Conservation (phyloP, 2,329 filamentous ascomycete species). For the Pochonia chlamydosporia region DNA sequence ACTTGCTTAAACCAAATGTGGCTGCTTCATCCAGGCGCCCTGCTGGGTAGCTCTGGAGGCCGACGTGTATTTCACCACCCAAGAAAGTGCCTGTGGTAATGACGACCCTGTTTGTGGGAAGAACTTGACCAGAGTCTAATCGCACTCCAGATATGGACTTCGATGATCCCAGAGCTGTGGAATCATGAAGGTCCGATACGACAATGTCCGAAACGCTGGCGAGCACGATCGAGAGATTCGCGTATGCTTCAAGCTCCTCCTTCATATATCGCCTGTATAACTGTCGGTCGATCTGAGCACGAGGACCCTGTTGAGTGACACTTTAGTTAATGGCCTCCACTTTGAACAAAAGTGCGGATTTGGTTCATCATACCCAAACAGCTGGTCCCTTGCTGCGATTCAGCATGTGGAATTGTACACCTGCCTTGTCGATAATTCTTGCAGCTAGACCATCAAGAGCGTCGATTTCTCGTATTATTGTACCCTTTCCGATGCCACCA, state of each 20-base stretch:
- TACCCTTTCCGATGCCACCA: slow-evolving; percentile 97
- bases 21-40: slow-evolving; percentile 92
- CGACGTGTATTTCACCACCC: slow-evolving; percentile 94
- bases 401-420: slow-evolving; percentile 86
- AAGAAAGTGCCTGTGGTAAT: slow-evolving; percentile 97
- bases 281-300: slow-evolving; percentile 89
- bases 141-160: slow-evolving; percentile 79
- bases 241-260: slow-evolving; percentile 72
- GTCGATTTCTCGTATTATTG: slow-evolving; percentile 91
- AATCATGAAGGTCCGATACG: slow-evolving; percentile 41
- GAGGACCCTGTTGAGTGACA: slow-evolving; percentile 54
- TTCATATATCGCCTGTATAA: slow-evolving; percentile 90
- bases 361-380: slow-evolving; percentile 59
- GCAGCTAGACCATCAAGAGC: slow-evolving; percentile 87
- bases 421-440: slow-evolving; percentile 85
- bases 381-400: slow-evolving; percentile 89
- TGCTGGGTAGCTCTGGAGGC: slow-evolving; percentile 74
- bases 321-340: neutral
- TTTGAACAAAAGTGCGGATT: neutral
- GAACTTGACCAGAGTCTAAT: slow-evolving; percentile 79
- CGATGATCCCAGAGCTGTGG: slow-evolving; percentile 36
- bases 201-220: slow-evolving; percentile 93
- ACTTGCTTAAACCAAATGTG: slow-evolving; percentile 88
- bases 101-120: slow-evolving; percentile 74
- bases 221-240: slow-evolving; percentile 72